Conservation (phyloP, 176 grass and related monocot genomes). For the Musa troglodytarum region DNA sequence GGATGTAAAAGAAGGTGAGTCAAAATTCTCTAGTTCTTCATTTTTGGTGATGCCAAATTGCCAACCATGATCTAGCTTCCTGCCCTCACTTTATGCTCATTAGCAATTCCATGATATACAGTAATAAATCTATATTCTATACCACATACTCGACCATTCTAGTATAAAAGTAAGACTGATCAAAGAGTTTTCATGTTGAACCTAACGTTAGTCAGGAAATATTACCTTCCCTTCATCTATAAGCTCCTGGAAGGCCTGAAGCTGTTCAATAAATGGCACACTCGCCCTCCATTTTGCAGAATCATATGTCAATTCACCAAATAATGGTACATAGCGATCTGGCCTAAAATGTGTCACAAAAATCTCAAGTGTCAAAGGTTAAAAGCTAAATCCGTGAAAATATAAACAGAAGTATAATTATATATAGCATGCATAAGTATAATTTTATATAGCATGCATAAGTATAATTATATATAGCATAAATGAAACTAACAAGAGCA, state of each 20-base stretch:
- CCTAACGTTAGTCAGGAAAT: neutral
- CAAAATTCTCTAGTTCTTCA: too few species aligned
- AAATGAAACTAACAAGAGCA: too few species aligned
- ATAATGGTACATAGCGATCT: constrained; percentile 88
- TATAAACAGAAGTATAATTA: neutral
- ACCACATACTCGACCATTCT: too few species aligned
- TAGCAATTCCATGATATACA: too few species aligned
- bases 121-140: too few species aligned
- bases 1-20: too few species aligned
- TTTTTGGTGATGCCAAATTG: too few species aligned
- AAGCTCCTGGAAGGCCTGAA: constrained; percentile 67
- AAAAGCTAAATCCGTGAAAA: neutral
- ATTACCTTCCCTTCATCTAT: constrained; percentile 80
- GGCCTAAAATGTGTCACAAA: constrained; percentile 49
- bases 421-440: neutral
- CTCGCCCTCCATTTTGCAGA: constrained; percentile 76
- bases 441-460: neutral
- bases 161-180: too few species aligned
- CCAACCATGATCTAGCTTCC: neutral
- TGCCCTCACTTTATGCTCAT: neutral
- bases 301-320: constrained; percentile 78
- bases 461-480: neutral
- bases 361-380: constrained; percentile 1
- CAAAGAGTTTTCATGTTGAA: neutral
- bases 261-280: constrained; percentile 68